Evolutionary conservation across 2,329 filamentous ascomycete species (phyloP), one percentile per base, ranked within the genome.

Genomic region (Biscogniauxia sp.): DNA sequence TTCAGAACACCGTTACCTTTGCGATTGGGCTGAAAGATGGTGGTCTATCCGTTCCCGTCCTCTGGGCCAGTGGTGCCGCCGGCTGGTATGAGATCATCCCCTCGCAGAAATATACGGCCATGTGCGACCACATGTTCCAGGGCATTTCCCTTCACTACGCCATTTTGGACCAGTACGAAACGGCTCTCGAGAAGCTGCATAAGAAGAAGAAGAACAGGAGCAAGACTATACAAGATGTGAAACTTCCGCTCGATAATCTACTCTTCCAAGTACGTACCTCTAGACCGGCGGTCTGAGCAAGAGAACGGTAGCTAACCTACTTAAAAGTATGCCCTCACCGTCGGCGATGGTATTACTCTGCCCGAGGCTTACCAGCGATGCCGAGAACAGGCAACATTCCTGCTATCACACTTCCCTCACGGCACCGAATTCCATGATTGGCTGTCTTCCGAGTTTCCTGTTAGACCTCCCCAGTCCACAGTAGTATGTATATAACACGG

Each of bases 31-130:
- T 77, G 51, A 75, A 76, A 25, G 71, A 77, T 15, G 81, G 84
- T 55, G 80, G 80, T 0, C 77, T 79, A 20, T 78, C 84, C 0
- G 77, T 79, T 19, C 79, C 84, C 3, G 78, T 84, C n/a, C 77
- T 90, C 28, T 92, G 89, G 89, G 86, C 88, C 1, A 78, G 81
- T 28, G 87, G 87, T 45, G 73, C 78, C 57, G 82, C 86, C 13
- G 89, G 88, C 52, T 92, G 88, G 88, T 91, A 86, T 70, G 84
- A 88, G 69, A 81, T 92, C 51, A 78, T 78, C 32, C 88, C 90
- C 1, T 77, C 83, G n/a, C 69, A 77, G 9, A 72, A 75, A 2
- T 93, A 91, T 71, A 75, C 76, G 55, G 67, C 74, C 5, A 84
- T 85, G 26, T 88, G 84, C 72, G 74, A 81, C 28, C 78, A 81